A percentile compares a stretch with the other conserved stretches of the same genome.
Evolutionary conservation across 2,329 filamentous ascomycete species (phyloP).

Genomic region (Hortaea werneckii): DNA sequence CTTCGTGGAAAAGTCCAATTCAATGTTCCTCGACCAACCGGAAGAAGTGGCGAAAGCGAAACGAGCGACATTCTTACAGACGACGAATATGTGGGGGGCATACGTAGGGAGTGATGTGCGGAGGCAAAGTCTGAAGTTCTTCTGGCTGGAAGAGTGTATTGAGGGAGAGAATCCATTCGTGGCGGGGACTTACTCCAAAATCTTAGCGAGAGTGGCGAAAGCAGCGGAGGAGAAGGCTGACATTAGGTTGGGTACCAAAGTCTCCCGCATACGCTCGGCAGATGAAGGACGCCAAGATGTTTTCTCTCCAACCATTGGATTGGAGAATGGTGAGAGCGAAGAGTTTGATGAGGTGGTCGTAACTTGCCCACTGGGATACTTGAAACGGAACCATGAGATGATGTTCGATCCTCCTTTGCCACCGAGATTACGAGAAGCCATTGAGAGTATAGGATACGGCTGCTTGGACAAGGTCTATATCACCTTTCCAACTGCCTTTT

Average conservation of each 20-base stretch:
- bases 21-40: slow-evolving; percentile 27
- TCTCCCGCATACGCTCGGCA: slow-evolving; percentile 32
- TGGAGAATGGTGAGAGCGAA: slow-evolving; percentile 35
- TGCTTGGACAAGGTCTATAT: slow-evolving; percentile 57
- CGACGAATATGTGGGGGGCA: slow-evolving; percentile 58
- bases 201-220: slow-evolving; percentile 50
- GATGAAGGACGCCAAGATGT: slow-evolving; percentile 4
- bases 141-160: slow-evolving; percentile 69
- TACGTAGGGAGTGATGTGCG: slow-evolving; percentile 58
- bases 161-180: slow-evolving; percentile 60
- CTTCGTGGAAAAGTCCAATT: slow-evolving; percentile 40
- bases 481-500: slow-evolving; percentile 67
- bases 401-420: slow-evolving; percentile 54
- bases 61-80: slow-evolving; percentile 41
- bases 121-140: slow-evolving; percentile 62
- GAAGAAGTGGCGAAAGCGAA: slow-evolving; percentile 32
- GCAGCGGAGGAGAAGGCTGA: slow-evolving; percentile 47
- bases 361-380: slow-evolving; percentile 59
- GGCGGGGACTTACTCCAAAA: slow-evolving; percentile 48
- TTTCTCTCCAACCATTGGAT: slow-evolving; percentile 39
- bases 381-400: slow-evolving; percentile 45
- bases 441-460: slow-evolving; percentile 57
- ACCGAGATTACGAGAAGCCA: slow-evolving; percentile 46
- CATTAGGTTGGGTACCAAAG: slow-evolving; percentile 41
- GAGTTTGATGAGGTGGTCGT: slow-evolving; percentile 60